Evolutionary conservation across 257 asterid species (phyloP), one percentile per base, ranked within the genome.

Genomic region (Solanum dulcamara): DNA sequence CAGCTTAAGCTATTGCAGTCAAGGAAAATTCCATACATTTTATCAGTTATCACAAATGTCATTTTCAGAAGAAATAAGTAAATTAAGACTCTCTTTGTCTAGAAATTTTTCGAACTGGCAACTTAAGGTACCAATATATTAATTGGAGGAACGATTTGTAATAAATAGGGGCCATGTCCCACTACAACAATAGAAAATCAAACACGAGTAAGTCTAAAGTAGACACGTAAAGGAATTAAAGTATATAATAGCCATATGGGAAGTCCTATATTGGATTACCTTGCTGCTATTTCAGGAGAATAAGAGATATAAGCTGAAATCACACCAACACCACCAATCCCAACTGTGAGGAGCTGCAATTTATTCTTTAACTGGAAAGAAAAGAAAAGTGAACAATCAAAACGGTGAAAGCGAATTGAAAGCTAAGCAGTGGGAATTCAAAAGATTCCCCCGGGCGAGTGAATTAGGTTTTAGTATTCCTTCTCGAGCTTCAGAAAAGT

Each of bases 241-340:
- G 83, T 20, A 30, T 77, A 55, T 17, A 4, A 55, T 17, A 4
- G 64, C 55, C 28, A 77, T 79, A 24, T 17, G 5, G 64, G 11
- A 48, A 26, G 4, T 26, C 38, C 60, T 75, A 44, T 26, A 44
- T 7, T 75, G 83, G 83, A 18, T 46, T 87, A 94, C 99, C 99
- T 96, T 22, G 88, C 91, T 55, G 98, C 89, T 86, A 94, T 92
- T 92, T 93, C 98, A 22, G 98, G 97, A 85, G 98, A 85, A 88
- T 96, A 96, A 13, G 99, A 88, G 40, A 95, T 20, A 86, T 93
- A 93, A 60, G 98, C 93, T 7, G 97, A 96, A 81, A 96, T 20
- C 60, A 94, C 35, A 80, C 99, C 97, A 82, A 94, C 33, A 15
- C 97, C 94, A 83, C 98, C 99, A n/a, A 96, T 87, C 84, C 95